Conservation (phyloP, 2,329 filamentous ascomycete genomes). For the Aspergillus luchuensis region DNA sequence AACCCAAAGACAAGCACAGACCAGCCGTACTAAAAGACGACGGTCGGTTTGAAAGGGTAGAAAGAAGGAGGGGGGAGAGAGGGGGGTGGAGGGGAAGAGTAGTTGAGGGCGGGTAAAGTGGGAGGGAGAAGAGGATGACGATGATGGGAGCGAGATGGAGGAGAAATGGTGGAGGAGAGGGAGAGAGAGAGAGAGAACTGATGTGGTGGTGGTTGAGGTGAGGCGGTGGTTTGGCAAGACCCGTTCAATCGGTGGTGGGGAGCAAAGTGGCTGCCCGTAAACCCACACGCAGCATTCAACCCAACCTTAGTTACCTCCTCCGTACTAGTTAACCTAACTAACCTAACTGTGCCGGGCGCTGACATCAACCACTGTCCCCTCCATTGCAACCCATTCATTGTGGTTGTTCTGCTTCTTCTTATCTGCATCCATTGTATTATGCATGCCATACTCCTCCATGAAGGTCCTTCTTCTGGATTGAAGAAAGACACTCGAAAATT, state of each 20-base stretch:
- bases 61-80: slow-evolving; percentile 12
- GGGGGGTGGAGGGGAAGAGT: slow-evolving; percentile 2
- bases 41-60: slow-evolving; percentile 14
- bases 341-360: slow-evolving; percentile 15
- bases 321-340: too few species aligned
- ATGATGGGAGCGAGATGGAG: slow-evolving; percentile 13
- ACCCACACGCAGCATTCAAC: slow-evolving; percentile 14
- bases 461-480: background rate
- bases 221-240: slow-evolving; percentile 26
- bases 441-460: background rate
- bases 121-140: slow-evolving; percentile 17
- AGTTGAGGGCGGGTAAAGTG: slow-evolving; percentile 11
- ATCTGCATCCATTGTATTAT: background rate
- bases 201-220: slow-evolving; percentile 17
- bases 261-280: slow-evolving; percentile 21
- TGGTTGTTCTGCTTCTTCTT: background rate
- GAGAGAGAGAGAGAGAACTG: too few species aligned
- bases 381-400: slow-evolving; percentile 2
- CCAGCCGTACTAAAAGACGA: slow-evolving; percentile 15
- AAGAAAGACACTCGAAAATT: background rate
- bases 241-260: slow-evolving; percentile 21
- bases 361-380: slow-evolving; percentile 23
- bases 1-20: slow-evolving; percentile 20
- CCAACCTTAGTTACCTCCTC: slow-evolving; percentile 7
- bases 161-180: background rate